Conservation (phyloP, 2,329 filamentous ascomycete genomes). For the Elsinoe necatrix region DNA sequence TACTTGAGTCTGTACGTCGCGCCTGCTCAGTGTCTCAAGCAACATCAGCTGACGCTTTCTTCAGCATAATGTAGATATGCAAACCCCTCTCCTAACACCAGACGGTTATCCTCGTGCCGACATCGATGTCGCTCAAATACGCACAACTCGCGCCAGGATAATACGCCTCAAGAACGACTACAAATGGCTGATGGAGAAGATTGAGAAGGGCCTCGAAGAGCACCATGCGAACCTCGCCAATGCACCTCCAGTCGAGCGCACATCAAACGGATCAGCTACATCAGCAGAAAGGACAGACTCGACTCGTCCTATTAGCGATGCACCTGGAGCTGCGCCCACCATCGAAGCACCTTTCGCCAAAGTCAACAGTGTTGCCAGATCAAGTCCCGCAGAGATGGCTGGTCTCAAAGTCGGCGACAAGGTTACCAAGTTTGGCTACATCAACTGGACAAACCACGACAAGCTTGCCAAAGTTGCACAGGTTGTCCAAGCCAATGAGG, state of each 20-base stretch:
- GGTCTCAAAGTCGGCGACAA: conserved; percentile 73
- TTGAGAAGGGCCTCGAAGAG: conserved; percentile 81
- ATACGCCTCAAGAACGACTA: conserved; percentile 88
- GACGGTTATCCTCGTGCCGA: conserved; percentile 92
- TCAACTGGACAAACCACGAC: conserved; percentile 79
- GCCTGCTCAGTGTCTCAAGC: not conserved
- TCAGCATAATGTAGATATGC: conserved; percentile 93
- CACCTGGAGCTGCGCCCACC: conserved; percentile 19
- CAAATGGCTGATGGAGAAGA: conserved; percentile 72
- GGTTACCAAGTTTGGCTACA: conserved; percentile 76
- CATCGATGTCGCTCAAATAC: conserved; percentile 90
- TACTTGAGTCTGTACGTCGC: conserved; percentile 71
- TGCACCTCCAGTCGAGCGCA: conserved; percentile 18
- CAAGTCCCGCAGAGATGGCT: conserved; percentile 73
- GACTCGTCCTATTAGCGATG: conserved; percentile 15
- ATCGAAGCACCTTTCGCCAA: conserved; percentile 69
- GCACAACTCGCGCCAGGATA: conserved; percentile 84
- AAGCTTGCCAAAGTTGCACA: conserved; percentile 78
- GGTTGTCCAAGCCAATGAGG: conserved; percentile 81
- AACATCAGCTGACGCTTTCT: conserved; percentile 18
- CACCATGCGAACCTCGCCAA: conserved; percentile 67
- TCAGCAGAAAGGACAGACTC: conserved; percentile 19
- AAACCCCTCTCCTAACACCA: conserved; percentile 72
- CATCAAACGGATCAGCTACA: conserved; percentile 17
- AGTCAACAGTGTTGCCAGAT: conserved; percentile 71